Evolutionary conservation across 1,139 yeast genomes (phyloP).

Genomic region (Hansenula anomala): DNA sequence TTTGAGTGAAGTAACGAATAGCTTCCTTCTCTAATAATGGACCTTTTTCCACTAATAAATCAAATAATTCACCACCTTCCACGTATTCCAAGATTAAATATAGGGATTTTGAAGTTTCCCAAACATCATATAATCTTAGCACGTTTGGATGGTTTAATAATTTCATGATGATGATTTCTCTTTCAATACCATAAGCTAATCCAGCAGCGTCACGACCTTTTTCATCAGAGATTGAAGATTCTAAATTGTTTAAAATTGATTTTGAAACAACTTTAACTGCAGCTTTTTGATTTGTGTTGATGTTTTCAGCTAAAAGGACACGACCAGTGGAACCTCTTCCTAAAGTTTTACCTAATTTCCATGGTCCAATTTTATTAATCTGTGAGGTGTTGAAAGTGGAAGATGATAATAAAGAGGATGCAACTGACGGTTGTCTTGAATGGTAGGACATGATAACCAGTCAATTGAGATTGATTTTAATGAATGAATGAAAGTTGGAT

Average conservation of each 20-base stretch:
- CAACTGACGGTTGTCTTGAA: conserved; percentile 27
- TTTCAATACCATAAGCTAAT: conserved; percentile 74
- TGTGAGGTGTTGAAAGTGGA: conserved; percentile 23
- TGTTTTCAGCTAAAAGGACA: conserved; percentile 68
- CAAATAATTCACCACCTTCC: conserved; percentile 81
- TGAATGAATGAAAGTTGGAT: conserved; percentile 2
- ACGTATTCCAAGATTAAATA: conserved; percentile 75
- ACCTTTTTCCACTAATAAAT: conserved; percentile 71
- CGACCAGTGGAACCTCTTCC: conserved; percentile 85
- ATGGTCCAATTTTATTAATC: conserved; percentile 56
- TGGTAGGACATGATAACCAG: conserved; percentile 25
- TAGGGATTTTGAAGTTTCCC: conserved; percentile 77
- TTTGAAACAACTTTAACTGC: conserved; percentile 82
- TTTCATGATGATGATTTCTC: conserved; percentile 82
- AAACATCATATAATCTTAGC: conserved; percentile 70
- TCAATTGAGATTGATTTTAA: background rate
- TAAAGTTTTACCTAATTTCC: conserved; percentile 73
- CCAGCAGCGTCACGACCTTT: conserved; percentile 43
- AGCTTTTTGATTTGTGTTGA: conserved; percentile 65
- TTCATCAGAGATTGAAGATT: conserved; percentile 24
- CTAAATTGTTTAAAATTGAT: conserved; percentile 37
- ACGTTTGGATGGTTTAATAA: conserved; percentile 72
- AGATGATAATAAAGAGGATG: conserved; percentile 25
- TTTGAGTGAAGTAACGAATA: conserved; percentile 69
- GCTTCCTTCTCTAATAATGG: conserved; percentile 76